phyloP scores from a whole-genome alignment of 805 yeast species.

The Danielia reshetovae region DNA sequence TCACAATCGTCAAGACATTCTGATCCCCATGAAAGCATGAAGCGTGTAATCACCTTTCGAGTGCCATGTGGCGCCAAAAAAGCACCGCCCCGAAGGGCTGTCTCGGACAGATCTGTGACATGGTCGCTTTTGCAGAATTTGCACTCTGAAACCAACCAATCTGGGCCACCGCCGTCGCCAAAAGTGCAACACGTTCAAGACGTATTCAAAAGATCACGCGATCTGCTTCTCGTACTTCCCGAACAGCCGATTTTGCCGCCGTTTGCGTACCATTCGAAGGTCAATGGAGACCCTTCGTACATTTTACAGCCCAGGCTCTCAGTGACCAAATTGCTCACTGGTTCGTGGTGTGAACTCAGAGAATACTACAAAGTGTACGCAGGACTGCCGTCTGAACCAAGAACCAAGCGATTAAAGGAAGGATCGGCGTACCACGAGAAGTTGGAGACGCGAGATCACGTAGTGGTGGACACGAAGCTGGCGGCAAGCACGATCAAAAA shows the following conservation, averaged over 20 bases:
- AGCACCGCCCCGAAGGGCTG: not conserved
- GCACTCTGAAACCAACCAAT: slow-evolving; percentile 5
- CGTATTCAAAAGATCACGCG: slow-evolving; percentile 7
- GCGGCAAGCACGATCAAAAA: slow-evolving; percentile 2
- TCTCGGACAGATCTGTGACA: slow-evolving; percentile 11
- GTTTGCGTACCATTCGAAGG: slow-evolving; percentile 7
- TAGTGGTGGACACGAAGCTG: slow-evolving; percentile 40
- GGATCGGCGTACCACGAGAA: slow-evolving; percentile 36
- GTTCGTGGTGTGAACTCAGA: slow-evolving; percentile 67
- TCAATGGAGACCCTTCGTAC: slow-evolving; percentile 11
- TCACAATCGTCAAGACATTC: no score
- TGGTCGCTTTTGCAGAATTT: slow-evolving; percentile 12
- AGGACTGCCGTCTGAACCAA: slow-evolving; percentile 25
- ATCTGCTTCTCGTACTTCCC: slow-evolving; percentile 9
- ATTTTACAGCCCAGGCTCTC: slow-evolving; percentile 36
- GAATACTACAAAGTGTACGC: slow-evolving; percentile 51
- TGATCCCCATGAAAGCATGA: no score
- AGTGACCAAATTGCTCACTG: slow-evolving; percentile 57
- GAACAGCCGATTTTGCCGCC: slow-evolving; percentile 13
- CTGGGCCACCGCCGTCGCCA: slow-evolving; percentile 9
- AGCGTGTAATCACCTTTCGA: slow-evolving; percentile 5
- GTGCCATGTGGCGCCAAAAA: slow-evolving; percentile 3
- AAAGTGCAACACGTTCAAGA: slow-evolving; percentile 9
- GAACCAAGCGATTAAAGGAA: slow-evolving; percentile 37
- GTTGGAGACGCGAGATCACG: slow-evolving; percentile 34